Base-by-base conservation (phyloP, 75 land plant species). In the Selaginella tamariscina region DNA sequence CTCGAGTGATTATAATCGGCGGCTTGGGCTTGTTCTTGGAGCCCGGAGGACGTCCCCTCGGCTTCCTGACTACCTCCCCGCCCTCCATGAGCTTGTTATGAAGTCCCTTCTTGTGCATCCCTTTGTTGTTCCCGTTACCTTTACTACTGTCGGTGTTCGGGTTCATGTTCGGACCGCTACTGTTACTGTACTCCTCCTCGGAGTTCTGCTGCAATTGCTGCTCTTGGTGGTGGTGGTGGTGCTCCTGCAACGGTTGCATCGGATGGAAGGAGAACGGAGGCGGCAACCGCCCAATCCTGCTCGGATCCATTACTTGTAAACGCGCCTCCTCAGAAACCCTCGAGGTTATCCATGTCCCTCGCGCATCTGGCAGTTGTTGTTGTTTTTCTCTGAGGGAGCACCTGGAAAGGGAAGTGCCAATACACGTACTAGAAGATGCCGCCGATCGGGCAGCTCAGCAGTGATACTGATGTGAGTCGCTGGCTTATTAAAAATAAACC, bases 21-120 rank as follows among this genome's bases (percentile, higher is more conserved):
- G 62, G 62, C 62, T 59, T 59, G 24, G 62, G 62, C 62, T 59
- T 59, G 62, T 59, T 59, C 62, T 59, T 59, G 24, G 62, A 59
- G 24, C 62, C 62, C 18, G 62, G 62, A 9, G 62, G 62, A 2
- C 62, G 23, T 5, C 62, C 62, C 21, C 62, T 5, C 8, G 62
- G 62, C 62, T 59, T 59, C 18, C 62, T 5, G 23, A 59, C 62
- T 2, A 59, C 62, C 23, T 59, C 62, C 18, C 62, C 62, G 49
- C 11, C 49, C 23, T 59, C 62, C 62, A 59, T 59, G 26, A 8
- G 18, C 21, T 59, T 21, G 23, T 23, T 27, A 5, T 23, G 9
- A 2, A 21, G 5, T 59, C 62, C 62, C 62, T 59, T 59, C 26
- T 9, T 23, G n/a, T n/a, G n/a, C 26, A 59, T 59, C 18, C 21